Percentiles rank a stretch among this genome's conserved stretches.
Conservation (phyloP, 2,329 filamentous ascomycete species). For the Davidsoniella neocaledoniae region DNA sequence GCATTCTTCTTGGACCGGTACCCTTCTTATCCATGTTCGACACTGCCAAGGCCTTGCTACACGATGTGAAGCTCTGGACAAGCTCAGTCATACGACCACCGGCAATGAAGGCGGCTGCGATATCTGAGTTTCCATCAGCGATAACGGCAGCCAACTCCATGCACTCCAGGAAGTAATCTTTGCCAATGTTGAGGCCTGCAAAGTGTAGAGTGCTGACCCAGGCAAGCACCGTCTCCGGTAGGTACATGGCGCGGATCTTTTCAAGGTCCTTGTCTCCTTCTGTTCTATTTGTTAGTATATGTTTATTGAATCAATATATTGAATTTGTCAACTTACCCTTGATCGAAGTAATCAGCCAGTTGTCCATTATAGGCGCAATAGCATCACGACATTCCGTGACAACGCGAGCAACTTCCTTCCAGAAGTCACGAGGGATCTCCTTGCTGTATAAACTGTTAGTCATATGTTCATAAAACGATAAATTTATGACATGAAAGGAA, state of each 20-base stretch:
- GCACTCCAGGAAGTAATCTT: conserved; percentile 62
- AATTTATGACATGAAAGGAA: too few relatives aligned
- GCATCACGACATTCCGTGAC: conserved; percentile 37
- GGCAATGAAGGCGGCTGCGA: conserved; percentile 47
- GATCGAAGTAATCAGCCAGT: conserved; percentile 42
- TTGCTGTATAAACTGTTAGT: conserved; percentile 16
- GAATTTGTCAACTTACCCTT: conserved; percentile 29
- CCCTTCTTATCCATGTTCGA: conserved; percentile 34
- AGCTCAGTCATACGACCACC: conserved; percentile 58
- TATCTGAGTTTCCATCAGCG: conserved; percentile 51
- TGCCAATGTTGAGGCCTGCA: conserved; percentile 54
- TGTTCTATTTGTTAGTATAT: conserved; percentile 17
- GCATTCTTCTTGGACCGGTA: conserved; percentile 38
- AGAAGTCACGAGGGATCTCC: conserved; percentile 30
- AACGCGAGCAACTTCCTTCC: conserved; percentile 34
- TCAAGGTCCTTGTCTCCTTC: conserved; percentile 45
- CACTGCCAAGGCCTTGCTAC: conserved; percentile 53
- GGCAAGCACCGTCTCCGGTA: conserved; percentile 72
- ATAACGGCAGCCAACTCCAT: conserved; percentile 72
- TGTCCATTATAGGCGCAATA: conserved; percentile 44
- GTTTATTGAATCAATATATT: neutral
- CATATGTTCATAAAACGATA: neutral
- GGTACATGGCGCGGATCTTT: conserved; percentile 55
- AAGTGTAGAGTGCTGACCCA: conserved; percentile 71
- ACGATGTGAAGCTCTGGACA: conserved; percentile 57